phyloP scores from a whole-genome alignment of 768 basidiomycete species.

The Tylopilus sp. region DNA sequence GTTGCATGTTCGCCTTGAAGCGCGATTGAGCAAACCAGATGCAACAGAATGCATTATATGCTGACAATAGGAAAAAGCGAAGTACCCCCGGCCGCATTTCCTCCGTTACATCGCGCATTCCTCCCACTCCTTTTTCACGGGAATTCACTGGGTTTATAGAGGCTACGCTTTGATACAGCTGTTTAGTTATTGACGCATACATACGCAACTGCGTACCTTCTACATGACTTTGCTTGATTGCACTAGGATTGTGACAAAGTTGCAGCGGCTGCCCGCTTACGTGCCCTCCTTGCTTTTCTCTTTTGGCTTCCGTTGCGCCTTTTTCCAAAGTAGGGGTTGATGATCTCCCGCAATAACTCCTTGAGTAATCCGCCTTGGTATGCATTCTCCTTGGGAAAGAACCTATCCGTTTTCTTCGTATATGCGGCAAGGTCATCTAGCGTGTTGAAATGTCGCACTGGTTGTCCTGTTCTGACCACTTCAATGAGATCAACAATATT shows the following conservation, averaged over 20 bases:
- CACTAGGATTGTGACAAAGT: constrained; percentile 2
- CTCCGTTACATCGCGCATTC: not conserved
- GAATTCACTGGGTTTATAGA: not conserved
- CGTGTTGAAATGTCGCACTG: constrained; percentile 20
- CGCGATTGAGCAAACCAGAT: constrained; percentile 36
- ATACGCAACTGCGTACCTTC: not conserved
- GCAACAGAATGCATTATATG: constrained; percentile 33
- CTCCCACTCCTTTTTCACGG: not conserved
- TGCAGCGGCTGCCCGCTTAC: constrained; percentile 6
- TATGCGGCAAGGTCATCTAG: constrained; percentile 22
- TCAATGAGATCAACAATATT: constrained; percentile 33
- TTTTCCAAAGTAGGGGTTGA: constrained; percentile 15
- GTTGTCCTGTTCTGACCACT: constrained; percentile 2
- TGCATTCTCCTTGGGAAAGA: constrained; percentile 29
- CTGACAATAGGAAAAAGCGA: not conserved
- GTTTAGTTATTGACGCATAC: not conserved
- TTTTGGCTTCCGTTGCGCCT: constrained; percentile 20
- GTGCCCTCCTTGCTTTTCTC: constrained; percentile 14
- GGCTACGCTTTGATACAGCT: not conserved
- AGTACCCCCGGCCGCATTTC: not conserved
- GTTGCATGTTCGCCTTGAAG: constrained; percentile 46
- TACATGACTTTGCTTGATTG: constrained; percentile 2
- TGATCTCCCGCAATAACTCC: constrained; percentile 25
- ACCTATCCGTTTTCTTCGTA: constrained; percentile 15
- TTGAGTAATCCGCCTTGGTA: constrained; percentile 29